Evolutionary conservation across 1,284 basidiomycete genomes (phyloP).

Genomic region (Sanghuangporus baumii): DNA sequence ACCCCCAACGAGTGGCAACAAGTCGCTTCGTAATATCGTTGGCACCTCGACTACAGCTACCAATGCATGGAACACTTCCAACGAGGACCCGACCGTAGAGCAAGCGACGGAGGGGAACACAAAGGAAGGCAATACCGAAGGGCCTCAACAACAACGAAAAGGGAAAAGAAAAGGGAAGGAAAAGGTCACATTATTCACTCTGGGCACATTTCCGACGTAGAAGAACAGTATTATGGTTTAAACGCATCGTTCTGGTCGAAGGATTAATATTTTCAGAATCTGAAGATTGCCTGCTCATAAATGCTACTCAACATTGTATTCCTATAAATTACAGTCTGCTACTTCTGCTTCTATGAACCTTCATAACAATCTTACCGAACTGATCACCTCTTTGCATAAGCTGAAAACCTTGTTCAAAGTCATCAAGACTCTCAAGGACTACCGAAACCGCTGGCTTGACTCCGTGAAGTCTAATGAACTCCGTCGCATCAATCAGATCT

Average conservation of each 20-base stretch:
- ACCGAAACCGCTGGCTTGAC: conserved; percentile 75
- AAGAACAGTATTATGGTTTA: not conserved
- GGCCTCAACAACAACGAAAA: conserved; percentile 26
- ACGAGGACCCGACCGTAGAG: not conserved
- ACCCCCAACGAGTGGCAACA: conserved; percentile 56
- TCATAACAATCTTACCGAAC: conserved; percentile 74
- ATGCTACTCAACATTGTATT: not conserved
- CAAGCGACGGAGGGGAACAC: conserved; percentile 19
- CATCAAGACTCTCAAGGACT: conserved; percentile 64
- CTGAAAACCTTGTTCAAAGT: conserved; percentile 67
- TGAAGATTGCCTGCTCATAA: not conserved
- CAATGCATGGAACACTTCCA: conserved; percentile 43
- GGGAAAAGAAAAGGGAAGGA: conserved; percentile 76
- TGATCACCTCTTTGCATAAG: conserved; percentile 56
- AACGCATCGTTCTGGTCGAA: not conserved
- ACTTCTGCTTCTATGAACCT: conserved; percentile 25
- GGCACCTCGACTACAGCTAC: conserved; percentile 43
- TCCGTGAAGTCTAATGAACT: conserved; percentile 61
- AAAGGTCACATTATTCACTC: conserved; percentile 77
- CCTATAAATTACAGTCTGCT: not conserved
- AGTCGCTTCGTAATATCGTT: conserved; percentile 66
- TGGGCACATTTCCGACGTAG: conserved; percentile 24
- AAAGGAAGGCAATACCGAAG: conserved; percentile 19
- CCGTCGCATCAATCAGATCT: conserved; percentile 69
- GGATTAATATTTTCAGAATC: not conserved